A percentile compares a stretch with the other conserved stretches of the same genome.
Conservation (phyloP, 2,329 filamentous ascomycete species). For the Hymenoscyphus occultus region DNA sequence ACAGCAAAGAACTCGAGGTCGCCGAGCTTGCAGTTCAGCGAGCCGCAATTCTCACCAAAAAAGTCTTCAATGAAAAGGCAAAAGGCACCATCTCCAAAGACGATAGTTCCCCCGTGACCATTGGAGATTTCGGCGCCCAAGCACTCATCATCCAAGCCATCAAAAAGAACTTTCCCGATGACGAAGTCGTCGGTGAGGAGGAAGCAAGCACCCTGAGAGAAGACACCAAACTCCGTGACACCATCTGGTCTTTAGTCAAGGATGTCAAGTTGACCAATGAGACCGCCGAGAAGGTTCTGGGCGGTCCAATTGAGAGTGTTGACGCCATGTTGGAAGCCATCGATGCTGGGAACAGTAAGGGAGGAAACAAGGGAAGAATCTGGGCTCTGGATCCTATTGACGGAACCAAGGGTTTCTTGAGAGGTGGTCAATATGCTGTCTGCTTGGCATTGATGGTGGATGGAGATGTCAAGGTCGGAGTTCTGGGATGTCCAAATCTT, state of each 20-base stretch:
- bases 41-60: slow-evolving; percentile 71
- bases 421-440: slow-evolving; percentile 95
- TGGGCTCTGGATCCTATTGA: slow-evolving; percentile 98
- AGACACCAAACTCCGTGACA: slow-evolving; percentile 65
- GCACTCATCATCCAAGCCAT: slow-evolving; percentile 92
- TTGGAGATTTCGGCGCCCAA: slow-evolving; percentile 97
- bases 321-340: slow-evolving; percentile 67
- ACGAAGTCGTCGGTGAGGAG: slow-evolving; percentile 93
- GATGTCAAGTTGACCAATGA: slow-evolving; percentile 66
- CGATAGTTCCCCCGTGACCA: slow-evolving; percentile 94
- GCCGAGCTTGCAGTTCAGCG: slow-evolving; percentile 88
- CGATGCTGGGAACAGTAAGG: slow-evolving; percentile 66
- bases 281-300: slow-evolving; percentile 63
- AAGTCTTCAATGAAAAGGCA: slow-evolving; percentile 80
- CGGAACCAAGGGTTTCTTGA: slow-evolving; percentile 94
- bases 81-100: slow-evolving; percentile 94
- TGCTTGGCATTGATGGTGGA: slow-evolving; percentile 90
- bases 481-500: slow-evolving; percentile 92
- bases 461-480: slow-evolving; percentile 89
- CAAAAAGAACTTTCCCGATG: slow-evolving; percentile 81
- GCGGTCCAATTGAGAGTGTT: slow-evolving; percentile 63
- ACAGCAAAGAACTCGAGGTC: slow-evolving; percentile 75
- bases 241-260: slow-evolving; percentile 82
- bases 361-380: slow-evolving; percentile 73
- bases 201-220: slow-evolving; percentile 78